These are phyloP conservation scores for Chaetoceros muelleri DNA, from an alignment of 108 stramenopile species.

Conservation along the genomic window DNA sequence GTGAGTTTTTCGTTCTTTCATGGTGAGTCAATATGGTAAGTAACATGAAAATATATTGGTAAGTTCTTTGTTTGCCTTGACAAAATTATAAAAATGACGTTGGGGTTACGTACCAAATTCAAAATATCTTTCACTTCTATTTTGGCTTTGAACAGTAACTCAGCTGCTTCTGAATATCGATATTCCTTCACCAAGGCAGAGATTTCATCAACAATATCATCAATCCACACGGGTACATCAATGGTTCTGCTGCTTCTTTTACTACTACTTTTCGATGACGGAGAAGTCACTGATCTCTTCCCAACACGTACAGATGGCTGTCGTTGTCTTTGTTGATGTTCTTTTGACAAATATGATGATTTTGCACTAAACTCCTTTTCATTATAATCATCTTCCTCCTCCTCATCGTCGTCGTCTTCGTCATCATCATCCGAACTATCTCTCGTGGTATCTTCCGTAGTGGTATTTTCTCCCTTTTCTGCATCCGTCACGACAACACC, in stretches of 20 bases:
- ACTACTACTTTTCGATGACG: not conserved
- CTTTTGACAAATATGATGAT: not conserved
- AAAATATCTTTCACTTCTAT: conserved; percentile 51
- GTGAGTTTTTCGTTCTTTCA: conserved; percentile 26
- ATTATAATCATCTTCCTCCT: no score
- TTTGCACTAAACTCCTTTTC: conserved; percentile 14
- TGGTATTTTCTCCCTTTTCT: conserved; percentile 24
- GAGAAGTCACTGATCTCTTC: not conserved
- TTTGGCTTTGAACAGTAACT: conserved; percentile 63
- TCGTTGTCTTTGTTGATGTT: not conserved
- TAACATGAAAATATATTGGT: conserved; percentile 1
- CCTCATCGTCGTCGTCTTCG: no score
- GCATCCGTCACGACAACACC: conserved; percentile 24
- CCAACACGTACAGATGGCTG: not conserved
- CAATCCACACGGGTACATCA: conserved; percentile 62
- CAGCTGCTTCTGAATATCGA: conserved; percentile 71
- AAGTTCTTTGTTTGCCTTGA: not conserved
- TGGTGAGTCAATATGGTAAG: not conserved
- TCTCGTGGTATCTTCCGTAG: not conserved
- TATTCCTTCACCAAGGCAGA: conserved; percentile 72
- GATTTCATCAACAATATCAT: conserved; percentile 65
- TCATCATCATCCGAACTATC: conserved; percentile 2
- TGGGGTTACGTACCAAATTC: conserved; percentile 21
- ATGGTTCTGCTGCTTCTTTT: conserved; percentile 15
- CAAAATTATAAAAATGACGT: not conserved